phyloP scores from a whole-genome alignment of 768 basidiomycete species.

The Tremella yokohamensis region DNA sequence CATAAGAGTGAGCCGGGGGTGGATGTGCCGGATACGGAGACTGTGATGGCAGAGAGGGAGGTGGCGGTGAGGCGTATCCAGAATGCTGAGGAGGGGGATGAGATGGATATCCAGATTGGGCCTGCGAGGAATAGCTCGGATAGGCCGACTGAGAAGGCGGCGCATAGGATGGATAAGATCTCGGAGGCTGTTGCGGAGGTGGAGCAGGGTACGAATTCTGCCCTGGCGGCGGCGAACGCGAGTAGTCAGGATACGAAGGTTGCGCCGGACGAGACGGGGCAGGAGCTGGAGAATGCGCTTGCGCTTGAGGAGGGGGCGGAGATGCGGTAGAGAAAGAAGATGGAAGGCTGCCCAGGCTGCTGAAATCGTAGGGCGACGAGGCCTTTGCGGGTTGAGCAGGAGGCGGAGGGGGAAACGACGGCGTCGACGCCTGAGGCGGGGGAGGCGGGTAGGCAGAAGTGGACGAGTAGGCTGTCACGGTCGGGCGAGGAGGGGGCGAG shows the following conservation, averaged over 20 bases:
- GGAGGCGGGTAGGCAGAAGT: slow-evolving; percentile 46
- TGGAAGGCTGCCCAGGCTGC: slow-evolving; percentile 30
- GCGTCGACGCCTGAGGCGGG: slow-evolving; percentile 53
- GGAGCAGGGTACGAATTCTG: slow-evolving; percentile 77
- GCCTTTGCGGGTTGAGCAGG: slow-evolving; percentile 43
- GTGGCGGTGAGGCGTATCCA: slow-evolving; percentile 13
- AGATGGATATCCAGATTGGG: slow-evolving; percentile 5
- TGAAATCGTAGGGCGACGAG: slow-evolving; percentile 47
- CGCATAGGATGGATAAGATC: slow-evolving; percentile 12
- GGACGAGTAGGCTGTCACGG: slow-evolving; percentile 14
- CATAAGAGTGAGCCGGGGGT: slow-evolving; percentile 11
- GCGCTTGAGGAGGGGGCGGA: slow-evolving; percentile 76
- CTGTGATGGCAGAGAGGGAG: slow-evolving; percentile 6
- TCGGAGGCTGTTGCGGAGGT: slow-evolving; percentile 56
- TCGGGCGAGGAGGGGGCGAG: slow-evolving; percentile 17
- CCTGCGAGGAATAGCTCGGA: not conserved
- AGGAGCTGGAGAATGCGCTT: slow-evolving; percentile 56
- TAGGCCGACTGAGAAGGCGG: not conserved
- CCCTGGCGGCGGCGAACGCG: slow-evolving; percentile 58
- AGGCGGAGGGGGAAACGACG: slow-evolving; percentile 44
- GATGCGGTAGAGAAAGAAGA: slow-evolving; percentile 47
- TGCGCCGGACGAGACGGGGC: slow-evolving; percentile 56
- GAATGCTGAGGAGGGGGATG: slow-evolving; percentile 8
- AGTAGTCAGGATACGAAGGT: slow-evolving; percentile 75
- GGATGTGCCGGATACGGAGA: not conserved